phyloP scores from a whole-genome alignment of 139 green algal species.

The Coccomyxa sp. region DNA sequence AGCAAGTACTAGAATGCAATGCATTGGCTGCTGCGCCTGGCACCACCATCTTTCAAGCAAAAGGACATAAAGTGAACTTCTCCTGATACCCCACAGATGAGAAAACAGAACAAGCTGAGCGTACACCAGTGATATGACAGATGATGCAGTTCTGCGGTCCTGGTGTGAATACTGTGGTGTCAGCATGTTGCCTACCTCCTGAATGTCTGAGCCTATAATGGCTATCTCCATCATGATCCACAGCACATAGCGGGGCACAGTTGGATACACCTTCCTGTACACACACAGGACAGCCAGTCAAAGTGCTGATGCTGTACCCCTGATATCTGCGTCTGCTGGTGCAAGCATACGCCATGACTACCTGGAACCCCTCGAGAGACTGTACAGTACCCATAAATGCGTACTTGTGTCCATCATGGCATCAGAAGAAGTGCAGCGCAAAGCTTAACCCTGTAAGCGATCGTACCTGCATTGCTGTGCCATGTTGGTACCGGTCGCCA shows the following conservation, averaged over 20 bases:
- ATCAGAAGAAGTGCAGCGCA: background rate
- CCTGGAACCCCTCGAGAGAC: background rate
- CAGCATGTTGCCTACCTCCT: too few relatives aligned
- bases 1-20: too few relatives aligned
- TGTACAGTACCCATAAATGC: background rate
- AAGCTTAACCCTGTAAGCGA: too few relatives aligned
- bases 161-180: too few relatives aligned
- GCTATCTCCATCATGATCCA: slow-evolving; percentile 87
- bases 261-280: slow-evolving; percentile 36
- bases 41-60: too few relatives aligned
- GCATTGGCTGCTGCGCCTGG: too few relatives aligned
- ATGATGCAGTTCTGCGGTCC: too few relatives aligned
- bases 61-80: too few relatives aligned
- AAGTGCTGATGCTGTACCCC: too few relatives aligned
- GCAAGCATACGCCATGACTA: background rate
- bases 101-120: too few relatives aligned
- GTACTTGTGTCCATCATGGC: background rate
- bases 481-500: slow-evolving; percentile 77
- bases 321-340: background rate
- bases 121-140: too few relatives aligned
- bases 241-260: slow-evolving; percentile 37
- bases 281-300: background rate
- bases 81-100: too few relatives aligned
- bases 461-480: slow-evolving; percentile 77
- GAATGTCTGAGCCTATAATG: slow-evolving; percentile 84